Evolutionary conservation across 83 land plant species (phyloP), one percentile per base, ranked within the genome.

Genomic region (Isoetes engelmannii): DNA sequence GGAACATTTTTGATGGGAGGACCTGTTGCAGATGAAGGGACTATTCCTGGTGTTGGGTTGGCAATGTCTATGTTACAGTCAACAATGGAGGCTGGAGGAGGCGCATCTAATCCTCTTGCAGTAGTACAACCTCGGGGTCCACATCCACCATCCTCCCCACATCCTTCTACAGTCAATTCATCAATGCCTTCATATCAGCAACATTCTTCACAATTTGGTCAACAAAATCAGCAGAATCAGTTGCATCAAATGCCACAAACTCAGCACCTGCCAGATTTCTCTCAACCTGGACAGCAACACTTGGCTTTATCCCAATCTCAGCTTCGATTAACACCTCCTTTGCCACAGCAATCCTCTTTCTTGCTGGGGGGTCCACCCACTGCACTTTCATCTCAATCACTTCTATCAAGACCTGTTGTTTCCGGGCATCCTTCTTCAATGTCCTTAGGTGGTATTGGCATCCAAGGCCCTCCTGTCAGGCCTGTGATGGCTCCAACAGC

Each of bases 31-130:
- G 90, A 79, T 75, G 98, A 89, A 45, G 98, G 98, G 70, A 83
- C 89, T 13, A 94, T 94, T 60, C 98, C 98, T 57, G 98, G 98
- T 68, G 75, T 94, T 59, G 98, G 98, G 54, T 83, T 82, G 75
- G 92, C 98, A 62, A 84, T 90, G 92, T 90, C 97, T 15, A 58
- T 90, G 48, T 69, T 82, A 5, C 77, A 81, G 62, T 76, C 78
- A 28, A 74, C 87, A 47, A 71, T 87, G 28, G 96, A 84, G 70
- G 55, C 77, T 6, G 75, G 86, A 68, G 80, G 74, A 41, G 88
- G 82, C 46, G 5, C 70, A 18, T 83, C 80, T 53, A 77, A 61
- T 51, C 94, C 83, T 56, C 79, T 51, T 15, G 17, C 69, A 5
- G 57, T 69, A 37, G 58, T 68, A 65, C 83, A 77, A 57, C 48